Evolutionary conservation across 2,329 filamentous ascomycete genomes (phyloP), one percentile per base, ranked within the genome.

Genomic region (Onygenales sp.): DNA sequence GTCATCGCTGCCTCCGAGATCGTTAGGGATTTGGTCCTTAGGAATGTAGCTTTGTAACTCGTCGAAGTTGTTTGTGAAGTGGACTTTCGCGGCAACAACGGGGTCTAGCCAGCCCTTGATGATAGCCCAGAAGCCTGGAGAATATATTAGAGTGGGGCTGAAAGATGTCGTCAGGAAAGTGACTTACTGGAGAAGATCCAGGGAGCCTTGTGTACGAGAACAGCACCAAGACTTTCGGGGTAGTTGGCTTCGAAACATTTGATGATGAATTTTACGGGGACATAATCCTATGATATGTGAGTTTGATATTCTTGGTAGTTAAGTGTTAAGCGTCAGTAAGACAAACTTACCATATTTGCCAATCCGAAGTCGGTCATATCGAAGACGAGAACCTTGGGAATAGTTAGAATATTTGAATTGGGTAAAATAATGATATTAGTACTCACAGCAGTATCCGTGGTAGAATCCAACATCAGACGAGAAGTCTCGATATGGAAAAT

Each of bases 231-330:
- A 47, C 84, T 92, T 70, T 98, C 93, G 0, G 93, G 93, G 63
- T 97, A 98, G 68, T 98, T 97, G 56, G 93, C 93, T 74, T 98
- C 93, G 66, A 98, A 98, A 70, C 91, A 95, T 71, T 95, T 95
- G 70, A 98, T 96, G 86, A 98, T 96, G 73, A 97, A 98, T 65
- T 95, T 98, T 54, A 98, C 88, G 1, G 93, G 92, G 0, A 87
- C 82, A 68, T 97, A 97, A 69, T 98, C 93, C 83, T 86, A 53
- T 10, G 10, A 21, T 17, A 58, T n/a, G 55, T 58, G 48, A 56
- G 53, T 7, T 32, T 27, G 7, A 2, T n/a, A 6, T 21, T 13
- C 17, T 10, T n/a, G 17, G 42, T 44, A n/a, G 5, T 40, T 14
- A 40, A 40, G 3, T 3, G 21, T 27, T 27, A 27, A 4, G 37